Evolutionary conservation across 345 rosid species (phyloP).

Genomic region (Populus davidiana): DNA sequence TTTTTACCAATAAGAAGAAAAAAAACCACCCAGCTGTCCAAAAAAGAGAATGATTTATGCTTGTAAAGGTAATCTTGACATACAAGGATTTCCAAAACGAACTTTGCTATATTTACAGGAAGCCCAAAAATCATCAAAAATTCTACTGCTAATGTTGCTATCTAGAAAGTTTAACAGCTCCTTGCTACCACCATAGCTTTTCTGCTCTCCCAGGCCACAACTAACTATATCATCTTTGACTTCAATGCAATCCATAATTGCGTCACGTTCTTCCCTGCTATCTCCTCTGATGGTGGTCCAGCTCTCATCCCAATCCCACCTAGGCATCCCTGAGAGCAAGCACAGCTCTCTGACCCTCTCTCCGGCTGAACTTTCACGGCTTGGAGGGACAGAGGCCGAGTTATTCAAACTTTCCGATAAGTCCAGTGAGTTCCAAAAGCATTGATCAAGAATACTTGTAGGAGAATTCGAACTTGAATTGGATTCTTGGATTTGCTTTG

Average conservation of each 20-base stretch:
- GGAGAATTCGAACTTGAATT: constrained; percentile 50
- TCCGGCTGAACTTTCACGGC: constrained; percentile 13
- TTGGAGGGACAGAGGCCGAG: constrained; percentile 13
- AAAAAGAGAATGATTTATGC: background rate
- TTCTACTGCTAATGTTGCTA: constrained; percentile 3
- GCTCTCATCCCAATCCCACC: constrained; percentile 43
- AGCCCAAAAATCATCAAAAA: background rate
- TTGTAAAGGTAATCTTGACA: constrained; percentile 1
- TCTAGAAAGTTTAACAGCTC: constrained; percentile 1
- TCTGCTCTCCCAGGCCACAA: constrained; percentile 6
- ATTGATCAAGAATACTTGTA: constrained; percentile 68
- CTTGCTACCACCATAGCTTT: constrained; percentile 8
- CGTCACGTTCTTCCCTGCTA: constrained; percentile 9
- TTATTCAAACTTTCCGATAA: constrained; percentile 33
- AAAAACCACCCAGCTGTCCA: background rate
- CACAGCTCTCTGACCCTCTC: constrained; percentile 53
- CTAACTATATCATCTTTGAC: constrained; percentile 3
- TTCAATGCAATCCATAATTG: constrained; percentile 23
- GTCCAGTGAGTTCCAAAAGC: constrained; percentile 57
- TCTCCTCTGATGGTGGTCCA: constrained; percentile 57
- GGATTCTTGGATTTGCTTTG: constrained; percentile 28
- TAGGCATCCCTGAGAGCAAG: constrained; percentile 25
- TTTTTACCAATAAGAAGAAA: too few relatives aligned
- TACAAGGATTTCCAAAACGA: constrained; percentile 10
- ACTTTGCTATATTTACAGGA: constrained; percentile 11